A percentile compares a stretch with the other conserved stretches of the same genome.
Evolutionary conservation across 345 rosid genomes (phyloP).

Genomic region (Gossypium ekmanianum): DNA sequence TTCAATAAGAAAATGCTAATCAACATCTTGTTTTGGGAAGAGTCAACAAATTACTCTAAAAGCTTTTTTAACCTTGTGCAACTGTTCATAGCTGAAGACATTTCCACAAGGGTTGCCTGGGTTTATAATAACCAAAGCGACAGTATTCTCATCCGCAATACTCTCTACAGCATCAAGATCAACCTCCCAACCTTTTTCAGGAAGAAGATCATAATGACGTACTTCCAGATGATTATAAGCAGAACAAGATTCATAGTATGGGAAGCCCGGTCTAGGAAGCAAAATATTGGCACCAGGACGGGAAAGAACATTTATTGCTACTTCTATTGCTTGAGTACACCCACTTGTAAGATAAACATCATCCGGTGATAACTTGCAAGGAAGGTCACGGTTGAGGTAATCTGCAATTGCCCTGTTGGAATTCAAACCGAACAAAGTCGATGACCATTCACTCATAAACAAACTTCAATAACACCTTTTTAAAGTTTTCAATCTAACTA

Average conservation of each 20-base stretch:
- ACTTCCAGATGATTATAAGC: constrained; percentile 38
- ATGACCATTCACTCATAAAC: background rate
- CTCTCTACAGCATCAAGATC: constrained; percentile 55
- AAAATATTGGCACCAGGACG: constrained; percentile 61
- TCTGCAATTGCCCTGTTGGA: constrained; percentile 57
- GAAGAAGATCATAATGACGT: constrained; percentile 64
- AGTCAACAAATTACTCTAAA: background rate
- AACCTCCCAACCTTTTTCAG: constrained; percentile 57
- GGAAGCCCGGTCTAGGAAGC: constrained; percentile 63
- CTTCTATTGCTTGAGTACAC: constrained; percentile 60
- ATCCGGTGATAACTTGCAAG: constrained; percentile 48
- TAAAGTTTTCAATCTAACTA: background rate
- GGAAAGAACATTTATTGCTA: constrained; percentile 38
- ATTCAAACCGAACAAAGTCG: background rate
- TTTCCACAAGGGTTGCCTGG: constrained; percentile 69
- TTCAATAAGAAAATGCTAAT: background rate
- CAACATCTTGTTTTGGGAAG: background rate
- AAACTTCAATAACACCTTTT: background rate
- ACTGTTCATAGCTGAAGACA: constrained; percentile 27
- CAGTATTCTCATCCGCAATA: constrained; percentile 59
- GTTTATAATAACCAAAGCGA: constrained; percentile 57
- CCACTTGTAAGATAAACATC: constrained; percentile 54
- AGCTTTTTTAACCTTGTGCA: background rate
- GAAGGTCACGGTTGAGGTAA: constrained; percentile 48
- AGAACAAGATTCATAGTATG: constrained; percentile 52